Conservation (phyloP, 2,329 filamentous ascomycete genomes). For the Aspergillus ustus region DNA sequence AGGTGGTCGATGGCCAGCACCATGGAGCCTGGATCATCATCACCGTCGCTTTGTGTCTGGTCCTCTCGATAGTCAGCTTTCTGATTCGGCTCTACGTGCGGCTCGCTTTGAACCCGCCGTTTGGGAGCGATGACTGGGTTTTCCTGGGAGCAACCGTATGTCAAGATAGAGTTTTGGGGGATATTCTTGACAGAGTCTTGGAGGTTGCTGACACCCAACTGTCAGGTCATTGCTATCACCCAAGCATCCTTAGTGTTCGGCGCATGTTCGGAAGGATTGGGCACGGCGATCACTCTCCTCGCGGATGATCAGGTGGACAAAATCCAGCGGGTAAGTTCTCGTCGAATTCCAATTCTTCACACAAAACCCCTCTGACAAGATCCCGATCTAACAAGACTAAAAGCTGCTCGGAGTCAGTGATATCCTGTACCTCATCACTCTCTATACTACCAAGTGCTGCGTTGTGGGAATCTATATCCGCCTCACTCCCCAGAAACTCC, state of each 20-base stretch:
- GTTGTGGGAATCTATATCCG: slow-evolving; percentile 52
- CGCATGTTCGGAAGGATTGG: slow-evolving; percentile 38
- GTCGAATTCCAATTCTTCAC: no score
- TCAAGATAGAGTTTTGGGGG: background rate
- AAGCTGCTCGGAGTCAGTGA: slow-evolving; percentile 44
- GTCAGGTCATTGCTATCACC: slow-evolving; percentile 34
- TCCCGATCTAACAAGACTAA: slow-evolving; percentile 1
- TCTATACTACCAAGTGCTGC: slow-evolving; percentile 45
- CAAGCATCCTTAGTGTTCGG: slow-evolving; percentile 39
- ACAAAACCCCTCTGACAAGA: background rate
- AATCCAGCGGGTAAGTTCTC: slow-evolving; percentile 33
- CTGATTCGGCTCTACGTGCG: slow-evolving; percentile 44
- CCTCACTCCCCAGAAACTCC: slow-evolving; percentile 49
- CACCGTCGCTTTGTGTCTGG: slow-evolving; percentile 42
- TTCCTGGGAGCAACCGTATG: slow-evolving; percentile 39
- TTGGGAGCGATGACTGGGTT: slow-evolving; percentile 41
- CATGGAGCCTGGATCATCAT: slow-evolving; percentile 47
- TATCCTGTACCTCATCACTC: slow-evolving; percentile 48
- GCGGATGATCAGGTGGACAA: slow-evolving; percentile 25
- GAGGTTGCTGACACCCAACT: background rate
- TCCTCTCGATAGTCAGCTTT: slow-evolving; percentile 41
- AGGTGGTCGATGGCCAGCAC: slow-evolving; percentile 45
- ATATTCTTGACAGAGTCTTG: background rate
- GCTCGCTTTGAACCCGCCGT: slow-evolving; percentile 36
- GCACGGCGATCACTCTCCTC: slow-evolving; percentile 37